phyloP scores from a whole-genome alignment of 257 asterid species.

The Fraxinus quadrangulata region DNA sequence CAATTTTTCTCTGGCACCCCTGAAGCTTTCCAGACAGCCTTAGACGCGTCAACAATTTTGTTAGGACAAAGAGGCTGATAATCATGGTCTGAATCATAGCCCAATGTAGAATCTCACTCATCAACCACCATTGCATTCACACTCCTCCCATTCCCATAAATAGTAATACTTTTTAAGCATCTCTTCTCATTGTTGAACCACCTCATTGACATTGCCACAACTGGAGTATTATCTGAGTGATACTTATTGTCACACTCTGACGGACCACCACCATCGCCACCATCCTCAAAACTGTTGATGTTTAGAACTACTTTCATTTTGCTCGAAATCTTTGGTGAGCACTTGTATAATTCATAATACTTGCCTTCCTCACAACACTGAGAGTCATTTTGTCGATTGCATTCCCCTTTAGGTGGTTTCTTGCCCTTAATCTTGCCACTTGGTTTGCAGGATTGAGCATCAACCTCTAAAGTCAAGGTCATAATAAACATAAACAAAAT shows the following conservation, averaged over 20 bases:
- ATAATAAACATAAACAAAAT: neutral
- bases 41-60: conserved; percentile 34
- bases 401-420: conserved; percentile 30
- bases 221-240: conserved; percentile 39
- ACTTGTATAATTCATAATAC: conserved; percentile 35
- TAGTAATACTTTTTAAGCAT: conserved; percentile 33
- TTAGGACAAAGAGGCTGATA: conserved; percentile 32
- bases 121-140: conserved; percentile 35
- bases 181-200: conserved; percentile 41
- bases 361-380: conserved; percentile 38
- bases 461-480: neutral
- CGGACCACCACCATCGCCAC: conserved; percentile 48
- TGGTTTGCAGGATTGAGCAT: conserved; percentile 28
- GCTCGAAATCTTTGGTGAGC: conserved; percentile 40
- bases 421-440: conserved; percentile 38
- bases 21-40: conserved; percentile 37
- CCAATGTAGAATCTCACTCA: conserved; percentile 27
- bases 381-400: conserved; percentile 34
- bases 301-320: conserved; percentile 39
- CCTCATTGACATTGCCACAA: conserved; percentile 46
- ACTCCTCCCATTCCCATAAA: conserved; percentile 33
- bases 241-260: conserved; percentile 43
- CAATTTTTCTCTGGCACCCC: conserved; percentile 17
- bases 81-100: conserved; percentile 25
- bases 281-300: conserved; percentile 36